Evolutionary conservation across 805 yeast species (phyloP).

Genomic region (Yarrowia keelungensis): DNA sequence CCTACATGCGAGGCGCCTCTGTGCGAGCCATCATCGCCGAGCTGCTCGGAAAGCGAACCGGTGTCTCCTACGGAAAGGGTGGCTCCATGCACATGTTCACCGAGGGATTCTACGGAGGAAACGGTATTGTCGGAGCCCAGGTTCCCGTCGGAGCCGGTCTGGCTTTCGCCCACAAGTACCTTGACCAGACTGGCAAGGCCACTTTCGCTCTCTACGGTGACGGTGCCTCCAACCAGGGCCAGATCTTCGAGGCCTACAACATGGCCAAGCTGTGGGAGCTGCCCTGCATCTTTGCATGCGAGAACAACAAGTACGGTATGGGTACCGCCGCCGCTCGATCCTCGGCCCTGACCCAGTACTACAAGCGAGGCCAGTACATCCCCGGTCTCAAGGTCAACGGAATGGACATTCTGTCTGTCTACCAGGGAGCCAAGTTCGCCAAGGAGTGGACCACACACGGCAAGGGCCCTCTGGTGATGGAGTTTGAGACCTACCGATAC

Average conservation of each 20-base stretch:
- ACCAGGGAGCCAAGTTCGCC: slow-evolving; percentile 96
- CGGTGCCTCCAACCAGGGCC: slow-evolving; percentile 99
- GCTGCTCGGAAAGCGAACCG: slow-evolving; percentile 94
- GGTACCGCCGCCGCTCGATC: slow-evolving; percentile 98
- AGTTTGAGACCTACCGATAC: slow-evolving; percentile 98
- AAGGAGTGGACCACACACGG: slow-evolving; percentile 94
- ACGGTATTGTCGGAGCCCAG: slow-evolving; percentile 99
- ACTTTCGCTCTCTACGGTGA: slow-evolving; percentile 95
- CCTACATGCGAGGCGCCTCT: slow-evolving; percentile 93
- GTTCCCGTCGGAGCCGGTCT: slow-evolving; percentile 98
- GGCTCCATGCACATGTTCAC: slow-evolving; percentile 99
- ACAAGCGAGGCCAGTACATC: slow-evolving; percentile 98
- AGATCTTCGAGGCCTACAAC: slow-evolving; percentile 96
- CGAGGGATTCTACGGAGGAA: slow-evolving; percentile 96
- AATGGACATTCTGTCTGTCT: slow-evolving; percentile 95
- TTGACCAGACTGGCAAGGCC: slow-evolving; percentile 68
- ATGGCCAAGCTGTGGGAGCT: slow-evolving; percentile 99
- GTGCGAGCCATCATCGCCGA: slow-evolving; percentile 92
- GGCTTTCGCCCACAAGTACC: slow-evolving; percentile 97
- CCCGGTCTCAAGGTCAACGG: slow-evolving; percentile 99
- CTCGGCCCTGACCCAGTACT: slow-evolving; percentile 94
- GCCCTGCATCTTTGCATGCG: slow-evolving; percentile 95
- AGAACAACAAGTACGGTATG: slow-evolving; percentile 99
- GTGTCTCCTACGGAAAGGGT: slow-evolving; percentile 97
- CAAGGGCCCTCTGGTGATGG: slow-evolving; percentile 94